Conservation (phyloP, 345 rosid genomes). For the Salix brachista region DNA sequence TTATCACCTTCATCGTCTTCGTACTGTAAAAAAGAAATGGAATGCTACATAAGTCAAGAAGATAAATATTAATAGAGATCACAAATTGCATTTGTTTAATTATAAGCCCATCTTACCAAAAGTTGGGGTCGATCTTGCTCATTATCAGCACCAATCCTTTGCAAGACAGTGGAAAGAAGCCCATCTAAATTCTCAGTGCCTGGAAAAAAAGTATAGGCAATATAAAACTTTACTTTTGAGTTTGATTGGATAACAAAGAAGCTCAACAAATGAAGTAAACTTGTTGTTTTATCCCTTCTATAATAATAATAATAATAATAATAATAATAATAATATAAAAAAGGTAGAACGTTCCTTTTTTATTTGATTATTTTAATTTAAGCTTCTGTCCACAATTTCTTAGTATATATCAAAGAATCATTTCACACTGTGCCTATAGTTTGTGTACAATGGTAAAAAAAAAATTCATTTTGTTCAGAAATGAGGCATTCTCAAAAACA, state of each 20-base stretch:
- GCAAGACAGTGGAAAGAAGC: slow-evolving; percentile 57
- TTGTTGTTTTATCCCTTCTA: background rate
- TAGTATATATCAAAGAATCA: background rate
- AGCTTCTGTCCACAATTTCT: background rate
- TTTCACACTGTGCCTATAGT: background rate
- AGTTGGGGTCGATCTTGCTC: slow-evolving; percentile 55
- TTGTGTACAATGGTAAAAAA: background rate
- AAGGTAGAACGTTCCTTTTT: background rate
- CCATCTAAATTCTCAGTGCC: slow-evolving; percentile 71
- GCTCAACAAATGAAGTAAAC: background rate
- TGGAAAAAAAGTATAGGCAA: slow-evolving; percentile 11
- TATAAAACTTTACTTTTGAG: background rate
- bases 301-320: background rate
- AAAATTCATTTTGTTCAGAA: background rate
- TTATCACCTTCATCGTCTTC: slow-evolving; percentile 97
- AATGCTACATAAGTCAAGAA: background rate
- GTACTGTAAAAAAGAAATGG: slow-evolving; percentile 34
- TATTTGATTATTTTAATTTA: background rate
- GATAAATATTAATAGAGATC: background rate
- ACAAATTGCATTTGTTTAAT: background rate
- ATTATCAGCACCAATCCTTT: slow-evolving; percentile 53
- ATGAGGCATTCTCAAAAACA: background rate
- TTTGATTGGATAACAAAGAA: background rate
- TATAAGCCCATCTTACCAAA: slow-evolving; percentile 45
- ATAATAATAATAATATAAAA: background rate